These are phyloP conservation scores for Candida khao-thaluensis DNA, from an alignment of 805 yeast genomes.

Conservation along the genomic window DNA sequence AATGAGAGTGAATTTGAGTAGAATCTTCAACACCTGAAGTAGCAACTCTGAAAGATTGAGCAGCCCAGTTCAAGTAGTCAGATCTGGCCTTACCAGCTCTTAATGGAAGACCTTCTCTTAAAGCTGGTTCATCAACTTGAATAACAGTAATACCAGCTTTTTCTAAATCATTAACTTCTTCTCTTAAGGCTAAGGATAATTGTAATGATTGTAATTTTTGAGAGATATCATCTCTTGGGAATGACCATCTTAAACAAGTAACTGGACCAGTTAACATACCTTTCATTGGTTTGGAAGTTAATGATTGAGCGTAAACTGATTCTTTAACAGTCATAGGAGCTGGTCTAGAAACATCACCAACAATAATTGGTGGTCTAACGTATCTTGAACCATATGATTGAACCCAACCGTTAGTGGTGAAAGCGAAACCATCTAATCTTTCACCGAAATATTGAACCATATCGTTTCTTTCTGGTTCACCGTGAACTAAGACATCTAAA, in stretches of 20 bases:
- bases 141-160: conserved; percentile 97
- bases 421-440: conserved; percentile 96
- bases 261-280: conserved; percentile 99
- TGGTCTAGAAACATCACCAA: conserved; percentile 99
- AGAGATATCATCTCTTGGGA: conserved; percentile 98
- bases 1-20: conserved; percentile 99
- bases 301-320: conserved; percentile 97
- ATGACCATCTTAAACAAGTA: conserved; percentile 99
- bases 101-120: conserved; percentile 99
- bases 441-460: conserved; percentile 99
- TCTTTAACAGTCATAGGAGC: conserved; percentile 98
- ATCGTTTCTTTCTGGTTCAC: conserved; percentile 99
- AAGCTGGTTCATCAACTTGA: conserved; percentile 99
- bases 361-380: conserved; percentile 99
- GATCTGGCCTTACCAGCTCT: conserved; percentile 97
- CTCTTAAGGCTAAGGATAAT: conserved; percentile 96
- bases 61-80: conserved; percentile 98
- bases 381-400: conserved; percentile 99
- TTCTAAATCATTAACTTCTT: conserved; percentile 97
- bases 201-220: conserved; percentile 93
- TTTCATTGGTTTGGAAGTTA: conserved; percentile 94
- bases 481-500: conserved; percentile 97
- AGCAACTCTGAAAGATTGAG: conserved; percentile 98
- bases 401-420: conserved; percentile 99
- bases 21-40: conserved; percentile 94